Evolutionary conservation across 2,329 filamentous ascomycete species (phyloP), one percentile per base, ranked within the genome.

Genomic region (Lachnellula suecica): DNA sequence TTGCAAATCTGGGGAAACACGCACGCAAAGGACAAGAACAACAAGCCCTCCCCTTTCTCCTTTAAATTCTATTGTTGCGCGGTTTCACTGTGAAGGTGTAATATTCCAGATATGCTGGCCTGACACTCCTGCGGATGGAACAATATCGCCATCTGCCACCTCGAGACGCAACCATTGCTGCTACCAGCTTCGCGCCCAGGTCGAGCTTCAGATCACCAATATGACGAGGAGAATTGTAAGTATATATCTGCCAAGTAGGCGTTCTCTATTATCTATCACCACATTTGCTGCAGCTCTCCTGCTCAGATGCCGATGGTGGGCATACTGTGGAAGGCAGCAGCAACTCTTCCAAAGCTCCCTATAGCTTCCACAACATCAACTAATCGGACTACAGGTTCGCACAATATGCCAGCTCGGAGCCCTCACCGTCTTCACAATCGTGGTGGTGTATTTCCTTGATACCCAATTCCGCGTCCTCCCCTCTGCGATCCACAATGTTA

Each of bases 401-500:
- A 68, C 67, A 34, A 53, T 58, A 31, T 61, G 58, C 54, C 67
- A 70, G 55, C 59, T 69, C n/a, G 59, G 54, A 17, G 63, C 60
- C 10, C 57, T 66, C 17, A 48, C 62, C 20, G 65, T 75, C 49
- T 68, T 84, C 59, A 73, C 81, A 54, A 66, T 88, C 51, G 67
- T 86, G 52, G 66, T 87, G 41, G 64, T 84, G 51, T 79, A 85
- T 66, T 75, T 89, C 63, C 79, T 89, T 67, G 87, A 90, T 70
- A 84, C 78, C 64, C 79, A 77, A 63, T 88, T 87, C 70, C 78
- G 83, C 51, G 82, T 90, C 50, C 78, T 90, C 38, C 87, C 87
- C 19, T 77, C 79, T 56, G 78, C 82, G 25, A 82, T 90, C 59
- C 87, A 90, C 71, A 82, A 78, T 67, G 81, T 84, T 61, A 76